Conservation (phyloP, 768 basidiomycete genomes). For the Podaxis sp. region DNA sequence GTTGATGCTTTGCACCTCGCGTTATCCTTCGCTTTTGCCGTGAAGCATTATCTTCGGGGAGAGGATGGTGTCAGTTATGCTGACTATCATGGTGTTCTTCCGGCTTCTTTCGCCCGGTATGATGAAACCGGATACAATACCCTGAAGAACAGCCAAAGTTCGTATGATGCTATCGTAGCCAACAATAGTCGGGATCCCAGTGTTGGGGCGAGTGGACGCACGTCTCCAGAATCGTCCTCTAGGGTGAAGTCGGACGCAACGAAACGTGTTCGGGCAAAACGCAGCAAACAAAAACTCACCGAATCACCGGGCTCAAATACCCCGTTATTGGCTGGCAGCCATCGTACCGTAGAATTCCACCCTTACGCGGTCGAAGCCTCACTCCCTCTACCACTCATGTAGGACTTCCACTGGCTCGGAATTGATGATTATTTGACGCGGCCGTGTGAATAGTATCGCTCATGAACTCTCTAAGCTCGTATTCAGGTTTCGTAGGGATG, state of each 20-base stretch:
- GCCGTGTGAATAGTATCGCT: constrained; percentile 50
- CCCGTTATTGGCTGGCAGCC: constrained; percentile 56
- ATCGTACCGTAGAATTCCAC: constrained; percentile 58
- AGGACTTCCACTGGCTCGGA: constrained; percentile 15
- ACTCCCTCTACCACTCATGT: constrained; percentile 82
- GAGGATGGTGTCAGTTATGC: constrained; percentile 71
- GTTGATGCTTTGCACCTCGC: constrained; percentile 64
- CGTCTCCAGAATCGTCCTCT: constrained; percentile 26
- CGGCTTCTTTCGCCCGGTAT: constrained; percentile 49
- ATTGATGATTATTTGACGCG: background rate
- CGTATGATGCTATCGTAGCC: constrained; percentile 40
- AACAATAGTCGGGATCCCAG: constrained; percentile 24
- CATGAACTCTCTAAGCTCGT: constrained; percentile 71
- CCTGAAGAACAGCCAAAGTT: constrained; percentile 22
- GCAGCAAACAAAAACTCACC: constrained; percentile 53
- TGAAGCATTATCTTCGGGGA: constrained; percentile 80
- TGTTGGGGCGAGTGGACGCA: constrained; percentile 24
- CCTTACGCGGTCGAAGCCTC: constrained; percentile 52
- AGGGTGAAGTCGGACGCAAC: constrained; percentile 42
- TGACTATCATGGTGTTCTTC: constrained; percentile 67
- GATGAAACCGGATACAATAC: constrained; percentile 39
- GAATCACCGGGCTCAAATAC: constrained; percentile 36
- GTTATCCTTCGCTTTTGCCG: constrained; percentile 67
- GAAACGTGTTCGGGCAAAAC: constrained; percentile 66
- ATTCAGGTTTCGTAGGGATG: constrained; percentile 74